Evolutionary conservation across 176 grass and related monocot species (phyloP), one percentile per base, ranked within the genome.

Genomic region (Thalia dealbata): DNA sequence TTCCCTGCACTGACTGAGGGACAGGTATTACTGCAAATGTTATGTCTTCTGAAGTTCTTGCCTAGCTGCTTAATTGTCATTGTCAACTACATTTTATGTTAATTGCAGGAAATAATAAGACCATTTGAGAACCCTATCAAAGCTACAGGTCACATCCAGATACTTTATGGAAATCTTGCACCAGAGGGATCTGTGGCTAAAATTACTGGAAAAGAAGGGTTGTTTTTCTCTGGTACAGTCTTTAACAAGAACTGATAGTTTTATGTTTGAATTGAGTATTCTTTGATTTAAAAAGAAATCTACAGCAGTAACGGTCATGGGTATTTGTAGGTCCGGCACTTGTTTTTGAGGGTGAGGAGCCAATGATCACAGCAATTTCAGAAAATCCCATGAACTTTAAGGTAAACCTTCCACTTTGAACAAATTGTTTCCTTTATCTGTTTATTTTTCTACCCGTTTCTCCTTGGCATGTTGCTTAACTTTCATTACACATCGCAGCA

Each of bases 101-200:
- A 25, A 16, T 61, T 46, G 12, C 83, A 97, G 93, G 78, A 97
- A 92, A 86, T 97, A 68, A 97, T 97, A 80, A 85, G 87, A 15
- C 89, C 89, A 50, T 56, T 97, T 8, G 82, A 84, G 58, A 97
- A 92, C 74, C 93, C 93, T 73, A 97, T 97, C 80, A 97, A 97
- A 82, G 79, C 86, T 80, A 97, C 89, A 69, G 93, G 93, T n/a
- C 93, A 97, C 69, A 88, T 97, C 76, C 93, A 97, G 80, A 91
- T 97, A 90, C 93, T 97, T 78, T 97, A 90, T 75, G 93, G 93
- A 12, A 97, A 97, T 80, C 80, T 97, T 88, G 93, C 93, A 78
- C 89, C 93, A 48, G 93, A 92, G 67, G 93, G 93, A 73, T 97
- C 93, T 67, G 93, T 97, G 32, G 93, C 93, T 75, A 97, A 97